These are phyloP conservation scores for Calonectria montana DNA, from an alignment of 2,329 filamentous ascomycete species.

Conservation along the genomic window DNA sequence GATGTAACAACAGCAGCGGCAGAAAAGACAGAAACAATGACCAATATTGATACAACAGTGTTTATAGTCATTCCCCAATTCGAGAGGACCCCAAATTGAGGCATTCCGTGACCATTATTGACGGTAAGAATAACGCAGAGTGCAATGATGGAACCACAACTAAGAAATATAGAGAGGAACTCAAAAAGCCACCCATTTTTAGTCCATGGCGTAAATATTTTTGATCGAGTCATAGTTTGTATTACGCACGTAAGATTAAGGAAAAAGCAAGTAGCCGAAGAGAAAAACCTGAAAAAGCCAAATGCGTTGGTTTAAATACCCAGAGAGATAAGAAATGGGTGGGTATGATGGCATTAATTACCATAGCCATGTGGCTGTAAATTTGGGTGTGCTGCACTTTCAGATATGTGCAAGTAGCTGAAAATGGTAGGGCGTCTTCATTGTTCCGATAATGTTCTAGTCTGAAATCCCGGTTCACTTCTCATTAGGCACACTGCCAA, in stretches of 20 bases:
- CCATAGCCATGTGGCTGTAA: not conserved
- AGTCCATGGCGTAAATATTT: not conserved
- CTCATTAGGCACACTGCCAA: not conserved
- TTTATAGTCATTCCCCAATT: not conserved
- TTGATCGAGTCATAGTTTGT: not conserved
- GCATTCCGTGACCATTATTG: not conserved
- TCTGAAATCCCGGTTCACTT: not conserved
- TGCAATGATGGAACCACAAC: not conserved
- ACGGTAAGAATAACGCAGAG: not conserved
- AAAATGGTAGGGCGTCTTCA: not conserved
- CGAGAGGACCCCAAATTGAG: not conserved
- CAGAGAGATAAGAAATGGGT: not conserved
- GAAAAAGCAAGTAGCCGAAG: not conserved
- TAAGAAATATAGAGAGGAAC: not conserved
- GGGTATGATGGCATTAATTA: not conserved
- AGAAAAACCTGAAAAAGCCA: too few relatives aligned
- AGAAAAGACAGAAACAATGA: not conserved
- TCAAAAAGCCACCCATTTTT: not conserved
- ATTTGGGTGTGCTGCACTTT: not conserved
- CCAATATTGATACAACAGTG: not conserved
- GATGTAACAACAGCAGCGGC: not conserved
- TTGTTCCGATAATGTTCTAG: not conserved
- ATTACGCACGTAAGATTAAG: not conserved
- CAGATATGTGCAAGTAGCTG: not conserved
- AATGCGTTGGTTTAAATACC: not conserved